Conservation (phyloP, 164 flowering plant genomes). For the Tetracentron sinense region DNA sequence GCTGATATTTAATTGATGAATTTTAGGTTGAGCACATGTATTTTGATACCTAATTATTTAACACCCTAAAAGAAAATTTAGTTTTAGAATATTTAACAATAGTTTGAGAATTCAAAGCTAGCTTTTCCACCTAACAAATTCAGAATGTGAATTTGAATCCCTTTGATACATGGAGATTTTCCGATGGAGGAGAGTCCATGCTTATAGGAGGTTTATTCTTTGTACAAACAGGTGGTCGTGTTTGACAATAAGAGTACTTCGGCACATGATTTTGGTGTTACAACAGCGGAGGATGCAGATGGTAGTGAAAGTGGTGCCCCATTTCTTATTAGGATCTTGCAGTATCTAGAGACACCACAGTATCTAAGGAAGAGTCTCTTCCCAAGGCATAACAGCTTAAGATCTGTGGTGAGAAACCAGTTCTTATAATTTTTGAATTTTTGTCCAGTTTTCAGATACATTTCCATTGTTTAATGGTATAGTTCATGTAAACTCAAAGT, state of each 20-base stretch:
- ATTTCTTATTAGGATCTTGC: slow-evolving; percentile 72
- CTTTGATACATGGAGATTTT: neutral
- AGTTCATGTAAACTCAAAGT: neutral
- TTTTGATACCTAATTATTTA: too few species aligned
- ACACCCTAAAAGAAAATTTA: too few species aligned
- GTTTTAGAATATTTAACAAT: too few species aligned
- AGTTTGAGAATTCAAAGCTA: neutral
- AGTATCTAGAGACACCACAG: slow-evolving; percentile 96
- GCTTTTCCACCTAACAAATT: too few species aligned
- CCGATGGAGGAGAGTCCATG: neutral
- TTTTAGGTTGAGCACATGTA: too few species aligned
- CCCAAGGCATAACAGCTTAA: slow-evolving; percentile 69
- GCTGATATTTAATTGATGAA: neutral
- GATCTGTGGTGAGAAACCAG: slow-evolving; percentile 65
- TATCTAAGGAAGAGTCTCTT: slow-evolving; percentile 77
- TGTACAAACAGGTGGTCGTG: slow-evolving; percentile 56
- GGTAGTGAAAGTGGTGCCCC: slow-evolving; percentile 68
- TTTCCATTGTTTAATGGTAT: slow-evolving; percentile 4
- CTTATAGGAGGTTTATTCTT: neutral
- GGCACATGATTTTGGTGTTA: slow-evolving; percentile 27
- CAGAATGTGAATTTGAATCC: neutral
- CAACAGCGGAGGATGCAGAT: slow-evolving; percentile 29
- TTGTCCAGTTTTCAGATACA: neutral
- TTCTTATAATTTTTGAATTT: neutral
- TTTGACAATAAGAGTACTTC: slow-evolving; percentile 59